A percentile compares a stretch with the other conserved stretches of the same genome.
Conservation (phyloP, 2,329 filamentous ascomycete species). For the Claviceps monticola region DNA sequence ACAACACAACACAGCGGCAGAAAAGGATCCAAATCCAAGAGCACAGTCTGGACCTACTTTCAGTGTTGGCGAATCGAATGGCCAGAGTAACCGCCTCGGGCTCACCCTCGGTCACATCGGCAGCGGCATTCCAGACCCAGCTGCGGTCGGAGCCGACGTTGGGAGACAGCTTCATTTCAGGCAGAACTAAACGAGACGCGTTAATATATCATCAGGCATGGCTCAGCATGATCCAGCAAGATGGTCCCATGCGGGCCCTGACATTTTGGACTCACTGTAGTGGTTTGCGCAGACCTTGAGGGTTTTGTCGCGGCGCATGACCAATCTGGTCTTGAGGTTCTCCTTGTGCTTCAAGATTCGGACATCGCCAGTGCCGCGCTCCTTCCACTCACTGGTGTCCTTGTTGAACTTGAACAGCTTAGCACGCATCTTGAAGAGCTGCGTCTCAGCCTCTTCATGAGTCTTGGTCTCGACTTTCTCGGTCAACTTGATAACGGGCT, state of each 20-base stretch:
- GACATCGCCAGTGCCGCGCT: slow-evolving; percentile 93
- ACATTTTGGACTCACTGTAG: slow-evolving; percentile 59
- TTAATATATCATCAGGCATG: slow-evolving; percentile 2
- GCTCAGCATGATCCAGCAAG: no score
- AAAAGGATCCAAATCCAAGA: neutral
- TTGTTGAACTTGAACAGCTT: slow-evolving; percentile 98
- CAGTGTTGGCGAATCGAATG: slow-evolving; percentile 93
- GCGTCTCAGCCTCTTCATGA: slow-evolving; percentile 95
- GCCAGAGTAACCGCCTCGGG: slow-evolving; percentile 91
- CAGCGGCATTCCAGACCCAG: slow-evolving; percentile 98
- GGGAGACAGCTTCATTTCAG: slow-evolving; percentile 96
- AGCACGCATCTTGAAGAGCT: slow-evolving; percentile 98
- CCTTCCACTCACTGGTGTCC: slow-evolving; percentile 93
- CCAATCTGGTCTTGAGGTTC: slow-evolving; percentile 91
- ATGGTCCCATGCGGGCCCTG: no score
- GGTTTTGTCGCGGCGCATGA: slow-evolving; percentile 99
- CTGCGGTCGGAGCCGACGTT: slow-evolving; percentile 96
- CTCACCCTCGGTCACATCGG: slow-evolving; percentile 96
- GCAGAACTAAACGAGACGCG: slow-evolving; percentile 51
- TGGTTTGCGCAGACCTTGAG: slow-evolving; percentile 99
- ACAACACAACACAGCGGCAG: neutral
- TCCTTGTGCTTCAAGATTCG: slow-evolving; percentile 97
- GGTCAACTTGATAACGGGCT: slow-evolving; percentile 89
- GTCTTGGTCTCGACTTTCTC: slow-evolving; percentile 96
- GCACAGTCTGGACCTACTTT: slow-evolving; percentile 53